phyloP scores from a whole-genome alignment of 2,329 filamentous ascomycete genomes.

The Stagonosporopsis cucurbitacearum region DNA sequence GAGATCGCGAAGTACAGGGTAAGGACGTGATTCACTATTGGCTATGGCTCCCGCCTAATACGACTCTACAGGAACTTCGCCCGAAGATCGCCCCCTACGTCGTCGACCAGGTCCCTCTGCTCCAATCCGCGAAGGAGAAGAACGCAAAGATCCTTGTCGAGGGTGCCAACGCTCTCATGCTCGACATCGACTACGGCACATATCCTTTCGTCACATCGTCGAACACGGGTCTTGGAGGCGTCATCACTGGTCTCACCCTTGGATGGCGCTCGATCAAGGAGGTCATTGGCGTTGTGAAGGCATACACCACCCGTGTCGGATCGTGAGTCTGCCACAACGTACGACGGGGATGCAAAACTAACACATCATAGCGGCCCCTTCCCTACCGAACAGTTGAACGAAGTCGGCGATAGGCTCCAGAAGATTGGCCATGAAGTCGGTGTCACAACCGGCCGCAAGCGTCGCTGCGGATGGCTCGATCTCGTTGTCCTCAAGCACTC shows the following conservation, averaged over 20 bases:
- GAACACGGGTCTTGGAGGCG: slow-evolving; percentile 65
- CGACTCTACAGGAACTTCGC: slow-evolving; percentile 56
- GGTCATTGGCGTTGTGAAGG: slow-evolving; percentile 71
- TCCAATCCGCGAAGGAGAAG: slow-evolving; percentile 65
- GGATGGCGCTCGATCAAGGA: slow-evolving; percentile 67
- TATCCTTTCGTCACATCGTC: slow-evolving; percentile 69
- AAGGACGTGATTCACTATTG: slow-evolving; percentile 10
- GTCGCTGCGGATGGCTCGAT: slow-evolving; percentile 71
- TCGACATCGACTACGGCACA: slow-evolving; percentile 65
- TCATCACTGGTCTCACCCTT: slow-evolving; percentile 68
- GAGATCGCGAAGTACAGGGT: slow-evolving; percentile 69
- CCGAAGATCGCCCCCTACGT: slow-evolving; percentile 65
- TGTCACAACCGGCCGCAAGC: slow-evolving; percentile 64
- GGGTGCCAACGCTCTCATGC: slow-evolving; percentile 72
- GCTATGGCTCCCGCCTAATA: slow-evolving; percentile 3
- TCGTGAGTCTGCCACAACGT: slow-evolving; percentile 31
- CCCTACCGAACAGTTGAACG: slow-evolving; percentile 69
- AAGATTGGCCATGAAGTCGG: slow-evolving; percentile 63
- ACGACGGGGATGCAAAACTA: slow-evolving; percentile 4
- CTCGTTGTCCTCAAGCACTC: slow-evolving; percentile 73
- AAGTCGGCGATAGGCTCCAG: slow-evolving; percentile 64
- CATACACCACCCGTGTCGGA: slow-evolving; percentile 68
- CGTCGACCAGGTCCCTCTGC: slow-evolving; percentile 71
- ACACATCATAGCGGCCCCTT: slow-evolving; percentile 64
- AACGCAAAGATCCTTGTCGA: slow-evolving; percentile 70